A percentile compares a stretch with the other conserved stretches of the same genome.
phyloP scores from a whole-genome alignment of 2,329 filamentous ascomycete species.

The Colletotrichum filicis region DNA sequence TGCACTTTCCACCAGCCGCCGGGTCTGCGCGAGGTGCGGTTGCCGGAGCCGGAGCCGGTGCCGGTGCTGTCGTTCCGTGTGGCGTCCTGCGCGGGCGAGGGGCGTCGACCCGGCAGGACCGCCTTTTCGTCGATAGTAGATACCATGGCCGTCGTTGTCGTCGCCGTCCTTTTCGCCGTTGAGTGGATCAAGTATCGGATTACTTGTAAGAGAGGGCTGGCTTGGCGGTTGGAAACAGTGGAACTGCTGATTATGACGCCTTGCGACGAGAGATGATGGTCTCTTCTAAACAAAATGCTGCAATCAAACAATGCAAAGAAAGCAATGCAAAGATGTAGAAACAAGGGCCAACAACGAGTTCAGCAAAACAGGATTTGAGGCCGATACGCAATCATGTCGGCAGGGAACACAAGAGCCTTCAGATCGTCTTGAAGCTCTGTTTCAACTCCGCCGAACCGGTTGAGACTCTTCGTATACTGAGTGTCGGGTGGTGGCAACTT shows the following conservation, averaged over 20 bases:
- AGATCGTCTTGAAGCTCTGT: not conserved
- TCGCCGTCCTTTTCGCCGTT: not conserved
- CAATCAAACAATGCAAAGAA: not conserved
- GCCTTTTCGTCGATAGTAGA: constrained; percentile 17
- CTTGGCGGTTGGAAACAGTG: not conserved
- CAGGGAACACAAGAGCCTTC: not conserved
- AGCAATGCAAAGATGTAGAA: not conserved
- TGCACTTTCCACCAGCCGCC: constrained; percentile 77
- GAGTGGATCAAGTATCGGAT: not conserved
- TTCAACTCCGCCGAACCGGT: not conserved
- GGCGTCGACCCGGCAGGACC: constrained; percentile 4
- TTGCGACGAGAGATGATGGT: not conserved
- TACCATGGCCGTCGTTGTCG: not conserved
- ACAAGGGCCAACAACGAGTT: not conserved
- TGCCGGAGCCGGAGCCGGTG: not conserved
- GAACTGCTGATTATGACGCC: not conserved
- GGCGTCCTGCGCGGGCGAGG: not conserved
- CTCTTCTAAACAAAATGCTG: not conserved
- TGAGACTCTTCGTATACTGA: not conserved
- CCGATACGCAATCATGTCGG: constrained; percentile 9
- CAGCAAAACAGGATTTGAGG: not conserved
- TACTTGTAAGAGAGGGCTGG: not conserved
- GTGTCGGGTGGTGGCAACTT: not conserved
- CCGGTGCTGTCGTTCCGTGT: not conserved
- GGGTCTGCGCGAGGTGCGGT: constrained; percentile 15